A percentile compares a stretch with the other conserved stretches of the same genome.
phyloP scores from a whole-genome alignment of 2,329 filamentous ascomycete species.

The Leptographium radiaticola region DNA sequence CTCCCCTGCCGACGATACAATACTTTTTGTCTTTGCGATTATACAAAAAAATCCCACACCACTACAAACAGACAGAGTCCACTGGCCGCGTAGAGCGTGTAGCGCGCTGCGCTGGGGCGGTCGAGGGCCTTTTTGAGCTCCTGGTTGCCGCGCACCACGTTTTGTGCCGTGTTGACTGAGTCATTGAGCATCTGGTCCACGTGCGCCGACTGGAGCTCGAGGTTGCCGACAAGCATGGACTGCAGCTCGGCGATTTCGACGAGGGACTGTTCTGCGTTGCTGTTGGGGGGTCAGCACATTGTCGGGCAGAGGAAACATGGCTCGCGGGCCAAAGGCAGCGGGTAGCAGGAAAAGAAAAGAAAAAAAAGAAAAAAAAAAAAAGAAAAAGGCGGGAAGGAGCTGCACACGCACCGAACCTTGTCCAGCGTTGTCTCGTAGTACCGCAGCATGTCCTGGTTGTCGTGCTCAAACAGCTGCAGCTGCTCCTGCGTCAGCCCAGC shows the following conservation, averaged over 20 bases:
- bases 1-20: too few relatives aligned
- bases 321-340: too few relatives aligned
- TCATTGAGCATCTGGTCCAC: slow-evolving; percentile 83
- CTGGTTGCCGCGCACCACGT: slow-evolving; percentile 80
- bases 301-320: too few relatives aligned
- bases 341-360: not conserved
- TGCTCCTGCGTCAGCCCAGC: slow-evolving; percentile 67
- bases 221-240: slow-evolving; percentile 72
- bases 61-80: slow-evolving; percentile 63
- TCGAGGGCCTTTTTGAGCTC: slow-evolving; percentile 75
- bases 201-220: slow-evolving; percentile 73
- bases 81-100: slow-evolving; percentile 69
- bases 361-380: not conserved
- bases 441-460: slow-evolving; percentile 84
- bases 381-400: not conserved
- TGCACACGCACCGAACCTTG: slow-evolving; percentile 69
- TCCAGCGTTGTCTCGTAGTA: slow-evolving; percentile 90
- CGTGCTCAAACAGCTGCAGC: slow-evolving; percentile 82
- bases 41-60: slow-evolving; percentile 62
- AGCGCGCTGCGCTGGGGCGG: slow-evolving; percentile 57
- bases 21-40: too few relatives aligned
- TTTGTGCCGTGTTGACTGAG: slow-evolving; percentile 68
- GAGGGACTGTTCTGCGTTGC: slow-evolving; percentile 78
- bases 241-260: slow-evolving; percentile 89
- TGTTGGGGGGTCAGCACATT: slow-evolving; percentile 25